These are phyloP conservation scores for Aspergillus vadensis DNA, from an alignment of 2,329 filamentous ascomycete genomes.

Conservation along the genomic window DNA sequence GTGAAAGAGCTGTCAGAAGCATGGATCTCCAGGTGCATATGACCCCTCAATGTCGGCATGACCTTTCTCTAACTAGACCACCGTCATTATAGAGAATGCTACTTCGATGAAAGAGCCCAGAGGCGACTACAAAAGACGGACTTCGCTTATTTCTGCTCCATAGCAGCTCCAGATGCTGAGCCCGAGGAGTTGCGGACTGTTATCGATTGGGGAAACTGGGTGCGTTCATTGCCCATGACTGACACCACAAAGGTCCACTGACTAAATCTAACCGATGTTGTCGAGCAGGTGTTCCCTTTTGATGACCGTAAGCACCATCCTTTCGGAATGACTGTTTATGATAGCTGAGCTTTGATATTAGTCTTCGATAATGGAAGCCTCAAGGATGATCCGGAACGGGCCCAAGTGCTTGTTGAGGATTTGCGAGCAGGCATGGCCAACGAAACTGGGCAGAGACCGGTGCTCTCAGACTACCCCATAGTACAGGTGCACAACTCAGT, in stretches of 20 bases:
- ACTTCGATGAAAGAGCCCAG: constrained; percentile 14
- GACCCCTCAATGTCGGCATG: not conserved
- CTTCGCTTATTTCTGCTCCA: constrained; percentile 30
- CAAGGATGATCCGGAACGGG: constrained; percentile 23
- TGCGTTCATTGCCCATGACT: constrained; percentile 1
- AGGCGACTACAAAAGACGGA: constrained; percentile 21
- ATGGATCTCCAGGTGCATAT: constrained; percentile 25
- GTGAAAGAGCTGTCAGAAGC: constrained; percentile 28
- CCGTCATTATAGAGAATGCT: constrained; percentile 17
- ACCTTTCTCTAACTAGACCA: not conserved
- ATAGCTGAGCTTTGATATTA: constrained; percentile 12
- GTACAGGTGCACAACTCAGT: constrained; percentile 31
- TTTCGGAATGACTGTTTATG: not conserved
- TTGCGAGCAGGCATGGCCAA: constrained; percentile 25
- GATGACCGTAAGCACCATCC: constrained; percentile 15
- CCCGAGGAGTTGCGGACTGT: constrained; percentile 26
- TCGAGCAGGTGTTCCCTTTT: constrained; percentile 18
- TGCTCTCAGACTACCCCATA: constrained; percentile 14
- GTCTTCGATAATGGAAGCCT: constrained; percentile 36
- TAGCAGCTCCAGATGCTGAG: constrained; percentile 27
- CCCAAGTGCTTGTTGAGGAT: constrained; percentile 26
- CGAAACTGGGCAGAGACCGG: constrained; percentile 14
- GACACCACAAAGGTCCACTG: not conserved
- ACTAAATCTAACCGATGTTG: not conserved
- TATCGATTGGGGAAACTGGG: constrained; percentile 34